phyloP scores from a whole-genome alignment of 257 asterid genomes.

The Jasminum sambac region DNA sequence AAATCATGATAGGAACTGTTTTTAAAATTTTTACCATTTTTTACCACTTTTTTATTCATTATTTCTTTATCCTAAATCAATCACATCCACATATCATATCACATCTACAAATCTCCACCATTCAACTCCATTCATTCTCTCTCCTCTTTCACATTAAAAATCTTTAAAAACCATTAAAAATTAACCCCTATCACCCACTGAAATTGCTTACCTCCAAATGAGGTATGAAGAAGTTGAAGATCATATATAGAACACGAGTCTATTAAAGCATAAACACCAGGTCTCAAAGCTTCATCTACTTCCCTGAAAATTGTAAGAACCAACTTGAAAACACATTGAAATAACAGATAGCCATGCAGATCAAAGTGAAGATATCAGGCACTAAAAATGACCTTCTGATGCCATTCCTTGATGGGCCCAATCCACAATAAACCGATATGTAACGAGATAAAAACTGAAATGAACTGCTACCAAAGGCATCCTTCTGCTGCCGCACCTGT shows the following conservation, averaged over 20 bases:
- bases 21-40: too few relatives aligned
- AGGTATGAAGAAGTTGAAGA: slow-evolving; percentile 79
- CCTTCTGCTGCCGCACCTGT: slow-evolving; percentile 88
- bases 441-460: slow-evolving; percentile 67
- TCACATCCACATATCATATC: too few relatives aligned
- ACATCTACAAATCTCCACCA: too few relatives aligned
- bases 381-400: slow-evolving; percentile 55
- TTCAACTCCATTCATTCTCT: too few relatives aligned
- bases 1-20: too few relatives aligned
- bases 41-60: too few relatives aligned
- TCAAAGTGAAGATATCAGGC: slow-evolving; percentile 13
- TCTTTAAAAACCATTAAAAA: too few relatives aligned
- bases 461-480: slow-evolving; percentile 53
- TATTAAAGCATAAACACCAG: slow-evolving; percentile 76
- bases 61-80: too few relatives aligned
- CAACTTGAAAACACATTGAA: slow-evolving; percentile 11
- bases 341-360: slow-evolving; percentile 3
- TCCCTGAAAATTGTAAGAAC: slow-evolving; percentile 48
- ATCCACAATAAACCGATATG: slow-evolving; percentile 82
- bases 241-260: slow-evolving; percentile 80
- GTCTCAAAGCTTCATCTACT: slow-evolving; percentile 79
- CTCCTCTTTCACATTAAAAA: too few relatives aligned
- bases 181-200: too few relatives aligned
- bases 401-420: slow-evolving; percentile 72
- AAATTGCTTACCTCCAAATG: slow-evolving; percentile 70